Base-by-base conservation (phyloP, 805 yeast genomes). In the Lipomyces kockii region DNA sequence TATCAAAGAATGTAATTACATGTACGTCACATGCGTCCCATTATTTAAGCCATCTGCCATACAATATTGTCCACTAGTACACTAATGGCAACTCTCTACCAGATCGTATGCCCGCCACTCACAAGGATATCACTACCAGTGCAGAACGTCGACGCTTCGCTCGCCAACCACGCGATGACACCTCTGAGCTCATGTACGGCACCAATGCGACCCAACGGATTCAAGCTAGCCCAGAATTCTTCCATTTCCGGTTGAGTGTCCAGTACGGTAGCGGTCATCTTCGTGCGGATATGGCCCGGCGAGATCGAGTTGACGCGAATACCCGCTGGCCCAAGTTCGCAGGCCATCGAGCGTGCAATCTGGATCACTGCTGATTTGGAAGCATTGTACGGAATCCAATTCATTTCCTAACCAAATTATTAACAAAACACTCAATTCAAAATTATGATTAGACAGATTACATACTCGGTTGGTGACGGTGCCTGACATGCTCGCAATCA, bases 401-500 rank as follows among this genome's bases (percentile, higher is more conserved):
- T 84, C 70, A 67, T 67, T 17, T 67, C 70, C 66, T 63, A n/a
- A 37, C 29, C 34, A 17, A n/a, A 14, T 2, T 20, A 2, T 25
- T 14, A 34, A 20, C 17, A n/a, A 34, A 57, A 52, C 2, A 4
- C 11, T 22, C 22, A 4, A 25, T 22, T 0, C 34, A 22, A 4
- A 37, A 9, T 3, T 52, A 5, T 12, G 12, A 11, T 7, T 25
- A 9, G 2, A 12, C 91, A 71, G 83, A 29, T 29, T 80, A 74
- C 88, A 89, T 29, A 92, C 94, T 65, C 87, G 84, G 75, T 90
- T 90, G 70, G 84, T 89, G 71, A 90, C 86, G 76, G 85, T 87
- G 3, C 88, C 94, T 22, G 91, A 86, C 88, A 90, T 90, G 32
- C 93, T 88, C 0, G 91, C 91, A 1, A 94, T 90, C 75, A 88